phyloP scores from a whole-genome alignment of 2,329 filamentous ascomycete genomes.

The Scleromitrula shiraiana region DNA sequence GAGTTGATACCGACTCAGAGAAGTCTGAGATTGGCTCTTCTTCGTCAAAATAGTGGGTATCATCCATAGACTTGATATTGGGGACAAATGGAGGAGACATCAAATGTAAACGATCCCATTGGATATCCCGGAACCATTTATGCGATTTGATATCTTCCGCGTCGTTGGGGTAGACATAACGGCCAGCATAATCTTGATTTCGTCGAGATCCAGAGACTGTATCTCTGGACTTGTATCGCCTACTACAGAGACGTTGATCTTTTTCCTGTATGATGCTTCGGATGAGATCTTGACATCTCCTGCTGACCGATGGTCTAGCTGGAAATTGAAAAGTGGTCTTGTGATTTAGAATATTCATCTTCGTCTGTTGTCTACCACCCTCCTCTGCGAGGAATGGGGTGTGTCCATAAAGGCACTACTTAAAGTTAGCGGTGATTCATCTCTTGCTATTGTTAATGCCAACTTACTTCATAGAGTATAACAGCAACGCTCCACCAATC shows the following conservation, averaged over 20 bases:
- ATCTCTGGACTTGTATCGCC: constrained; percentile 64
- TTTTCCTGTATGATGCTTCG: constrained; percentile 64
- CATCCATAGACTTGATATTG: constrained; percentile 56
- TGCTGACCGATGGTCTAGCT: constrained; percentile 53
- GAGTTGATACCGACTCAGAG: constrained; percentile 36
- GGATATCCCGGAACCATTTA: constrained; percentile 72
- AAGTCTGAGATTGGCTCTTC: constrained; percentile 63
- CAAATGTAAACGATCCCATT: constrained; percentile 68
- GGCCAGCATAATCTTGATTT: constrained; percentile 36
- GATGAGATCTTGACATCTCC: constrained; percentile 71
- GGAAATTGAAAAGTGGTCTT: constrained; percentile 65
- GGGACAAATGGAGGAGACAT: constrained; percentile 74
- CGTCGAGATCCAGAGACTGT: constrained; percentile 13
- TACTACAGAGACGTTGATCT: constrained; percentile 67
- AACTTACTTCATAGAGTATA: constrained; percentile 70
- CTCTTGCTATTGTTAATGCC: neutral
- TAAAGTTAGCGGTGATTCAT: neutral
- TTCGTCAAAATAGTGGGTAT: constrained; percentile 87
- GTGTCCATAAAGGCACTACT: constrained; percentile 73
- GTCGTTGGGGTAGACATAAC: constrained; percentile 74
- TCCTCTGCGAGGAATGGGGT: constrained; percentile 84
- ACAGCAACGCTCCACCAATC: constrained; percentile 97
- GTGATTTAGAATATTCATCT: constrained; percentile 75
- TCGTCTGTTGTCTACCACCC: constrained; percentile 66
- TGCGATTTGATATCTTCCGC: constrained; percentile 86